phyloP scores from a whole-genome alignment of 2,329 filamentous ascomycete species.

The Xylaria polymorpha region DNA sequence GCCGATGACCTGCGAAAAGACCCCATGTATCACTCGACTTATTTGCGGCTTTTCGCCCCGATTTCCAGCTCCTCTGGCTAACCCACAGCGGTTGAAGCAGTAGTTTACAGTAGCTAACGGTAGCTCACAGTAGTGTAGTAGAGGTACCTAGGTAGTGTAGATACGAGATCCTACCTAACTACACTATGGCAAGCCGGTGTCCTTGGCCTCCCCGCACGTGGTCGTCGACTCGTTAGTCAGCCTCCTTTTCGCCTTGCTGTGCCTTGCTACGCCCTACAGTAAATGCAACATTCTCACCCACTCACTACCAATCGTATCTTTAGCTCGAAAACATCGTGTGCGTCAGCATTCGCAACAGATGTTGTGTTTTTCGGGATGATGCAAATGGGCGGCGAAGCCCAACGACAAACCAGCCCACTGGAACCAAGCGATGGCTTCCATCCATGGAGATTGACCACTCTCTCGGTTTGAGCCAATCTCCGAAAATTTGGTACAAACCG shows the following conservation, averaged over 20 bases:
- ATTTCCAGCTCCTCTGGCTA: constrained; percentile 1
- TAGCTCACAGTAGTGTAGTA: not conserved
- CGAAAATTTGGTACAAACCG: constrained; percentile 27
- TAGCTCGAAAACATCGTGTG: not conserved
- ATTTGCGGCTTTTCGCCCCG: constrained; percentile 27
- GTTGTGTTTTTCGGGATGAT: not conserved
- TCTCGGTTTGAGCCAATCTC: constrained; percentile 26
- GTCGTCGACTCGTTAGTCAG: constrained; percentile 11
- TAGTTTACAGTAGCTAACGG: not conserved
- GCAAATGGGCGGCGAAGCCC: not conserved
- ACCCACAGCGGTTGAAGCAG: not conserved
- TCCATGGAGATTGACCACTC: constrained; percentile 5
- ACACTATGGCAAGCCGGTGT: not conserved
- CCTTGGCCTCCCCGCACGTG: not conserved
- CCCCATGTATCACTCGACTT: constrained; percentile 7
- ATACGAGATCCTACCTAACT: not conserved
- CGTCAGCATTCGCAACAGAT: not conserved
- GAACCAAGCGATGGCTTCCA: constrained; percentile 16
- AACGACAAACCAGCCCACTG: constrained; percentile 3
- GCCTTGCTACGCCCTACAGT: constrained; percentile 22
- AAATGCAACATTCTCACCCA: not conserved
- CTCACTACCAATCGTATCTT: constrained; percentile 1
- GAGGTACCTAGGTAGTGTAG: too few relatives aligned
- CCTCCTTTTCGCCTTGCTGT: constrained; percentile 24
- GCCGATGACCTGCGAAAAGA: constrained; percentile 46